Evolutionary conservation across 2,329 filamentous ascomycete species (phyloP).

Genomic region (Pseudogymnoascus sp.): DNA sequence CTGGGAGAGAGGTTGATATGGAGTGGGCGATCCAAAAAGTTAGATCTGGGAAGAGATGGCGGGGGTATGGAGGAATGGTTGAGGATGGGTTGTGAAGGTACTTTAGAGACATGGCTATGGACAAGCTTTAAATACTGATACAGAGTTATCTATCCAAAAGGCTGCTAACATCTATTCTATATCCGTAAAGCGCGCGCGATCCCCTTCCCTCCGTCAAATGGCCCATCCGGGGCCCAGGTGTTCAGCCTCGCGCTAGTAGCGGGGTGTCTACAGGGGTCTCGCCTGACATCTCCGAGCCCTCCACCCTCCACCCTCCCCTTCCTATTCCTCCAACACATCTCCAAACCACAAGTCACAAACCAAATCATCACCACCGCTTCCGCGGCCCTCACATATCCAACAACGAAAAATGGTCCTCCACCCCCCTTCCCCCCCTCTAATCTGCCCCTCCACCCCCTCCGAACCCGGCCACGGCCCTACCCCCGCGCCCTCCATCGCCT

Average conservation of each 20-base stretch:
- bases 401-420: neutral
- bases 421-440: neutral
- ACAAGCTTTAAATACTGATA: too few relatives aligned
- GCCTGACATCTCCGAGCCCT: neutral
- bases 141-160: too few relatives aligned
- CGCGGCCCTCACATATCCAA: neutral
- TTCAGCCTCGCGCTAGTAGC: neutral
- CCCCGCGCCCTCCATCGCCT: constrained; percentile 19
- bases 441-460: neutral
- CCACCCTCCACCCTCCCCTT: neutral
- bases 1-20: too few relatives aligned
- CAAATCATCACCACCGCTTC: neutral
- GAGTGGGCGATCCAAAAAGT: too few relatives aligned
- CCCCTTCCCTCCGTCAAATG: too few relatives aligned
- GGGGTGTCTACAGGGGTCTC: neutral
- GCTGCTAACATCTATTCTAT: too few relatives aligned
- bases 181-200: too few relatives aligned
- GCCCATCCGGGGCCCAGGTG: too few relatives aligned
- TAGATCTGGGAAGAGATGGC: too few relatives aligned
- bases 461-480: neutral
- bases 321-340: neutral
- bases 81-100: too few relatives aligned
- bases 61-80: too few relatives aligned
- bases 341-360: neutral
- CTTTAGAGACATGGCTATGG: too few relatives aligned